phyloP scores from a whole-genome alignment of 768 basidiomycete genomes.

The Stropharia rugosoannulata region DNA sequence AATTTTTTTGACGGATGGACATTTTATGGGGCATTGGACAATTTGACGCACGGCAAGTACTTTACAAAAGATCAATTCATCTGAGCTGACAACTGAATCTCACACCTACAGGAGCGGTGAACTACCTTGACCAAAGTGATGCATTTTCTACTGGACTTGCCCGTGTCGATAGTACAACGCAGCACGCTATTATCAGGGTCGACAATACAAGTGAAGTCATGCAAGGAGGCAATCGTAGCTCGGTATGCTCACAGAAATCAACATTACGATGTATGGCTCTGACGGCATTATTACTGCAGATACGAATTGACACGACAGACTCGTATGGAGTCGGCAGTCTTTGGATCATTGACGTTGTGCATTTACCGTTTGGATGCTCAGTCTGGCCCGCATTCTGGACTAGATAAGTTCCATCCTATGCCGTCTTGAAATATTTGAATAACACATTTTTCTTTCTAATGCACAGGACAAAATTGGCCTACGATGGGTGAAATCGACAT shows the following conservation, averaged over 20 bases:
- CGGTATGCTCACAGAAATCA: background rate
- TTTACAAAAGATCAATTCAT: background rate
- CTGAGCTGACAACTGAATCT: background rate
- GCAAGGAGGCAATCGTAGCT: background rate
- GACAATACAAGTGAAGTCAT: background rate
- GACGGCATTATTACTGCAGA: background rate
- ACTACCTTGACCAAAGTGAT: background rate
- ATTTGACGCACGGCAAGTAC: background rate
- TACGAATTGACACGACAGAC: background rate
- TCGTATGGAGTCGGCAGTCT: background rate
- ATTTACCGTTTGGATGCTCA: slow-evolving; percentile 1
- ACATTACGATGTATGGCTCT: background rate
- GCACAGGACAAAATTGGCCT: background rate
- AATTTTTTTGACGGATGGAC: background rate
- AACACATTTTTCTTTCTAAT: too few relatives aligned
- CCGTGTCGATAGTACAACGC: background rate
- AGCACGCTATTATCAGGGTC: background rate
- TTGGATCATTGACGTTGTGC: background rate
- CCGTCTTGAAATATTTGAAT: too few relatives aligned
- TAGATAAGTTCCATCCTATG: background rate
- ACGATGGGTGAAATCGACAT: background rate
- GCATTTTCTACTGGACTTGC: background rate
- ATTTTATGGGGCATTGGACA: background rate
- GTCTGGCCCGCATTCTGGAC: slow-evolving; percentile 4
- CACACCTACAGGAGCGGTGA: background rate